phyloP scores from a whole-genome alignment of 2,329 filamentous ascomycete species.

The Ploettnerulaceae sp. region DNA sequence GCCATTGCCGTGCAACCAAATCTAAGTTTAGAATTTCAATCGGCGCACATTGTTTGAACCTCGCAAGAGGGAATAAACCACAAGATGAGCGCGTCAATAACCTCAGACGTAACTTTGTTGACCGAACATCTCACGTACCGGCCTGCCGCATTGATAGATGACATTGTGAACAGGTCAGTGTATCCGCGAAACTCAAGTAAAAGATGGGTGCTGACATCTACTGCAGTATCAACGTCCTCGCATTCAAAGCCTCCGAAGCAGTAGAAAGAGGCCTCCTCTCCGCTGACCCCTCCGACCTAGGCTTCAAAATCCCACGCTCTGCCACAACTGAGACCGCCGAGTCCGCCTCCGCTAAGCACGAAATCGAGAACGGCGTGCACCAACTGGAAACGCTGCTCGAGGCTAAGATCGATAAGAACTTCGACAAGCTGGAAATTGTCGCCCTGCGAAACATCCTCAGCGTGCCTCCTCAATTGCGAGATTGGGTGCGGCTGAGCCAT shows the following conservation, averaged over 20 bases:
- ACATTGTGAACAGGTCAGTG: constrained; percentile 5
- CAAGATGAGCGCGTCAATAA: constrained; percentile 26
- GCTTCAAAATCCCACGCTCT: constrained; percentile 60
- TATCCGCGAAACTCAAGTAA: neutral
- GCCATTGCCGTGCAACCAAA: neutral
- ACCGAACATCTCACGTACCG: constrained; percentile 97
- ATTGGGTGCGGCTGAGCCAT: constrained; percentile 78
- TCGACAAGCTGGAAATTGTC: constrained; percentile 86
- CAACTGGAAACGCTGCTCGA: constrained; percentile 79
- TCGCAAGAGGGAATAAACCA: neutral
- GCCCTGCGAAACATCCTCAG: constrained; percentile 79
- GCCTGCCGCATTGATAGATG: constrained; percentile 48
- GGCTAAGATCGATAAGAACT: constrained; percentile 76
- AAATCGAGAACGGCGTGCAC: constrained; percentile 86
- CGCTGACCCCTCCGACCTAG: constrained; percentile 69
- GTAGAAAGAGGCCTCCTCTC: constrained; percentile 77
- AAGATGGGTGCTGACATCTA: constrained; percentile 66
- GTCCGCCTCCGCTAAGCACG: constrained; percentile 45
- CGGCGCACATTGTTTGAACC: constrained; percentile 10
- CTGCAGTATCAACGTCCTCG: constrained; percentile 90
- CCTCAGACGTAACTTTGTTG: constrained; percentile 57
- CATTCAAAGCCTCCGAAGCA: constrained; percentile 82
- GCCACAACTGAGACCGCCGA: constrained; percentile 38
- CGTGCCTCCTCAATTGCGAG: constrained; percentile 64
- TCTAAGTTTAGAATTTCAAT: neutral